phyloP scores from a whole-genome alignment of 78 protist species.

The Guillardia theta region DNA sequence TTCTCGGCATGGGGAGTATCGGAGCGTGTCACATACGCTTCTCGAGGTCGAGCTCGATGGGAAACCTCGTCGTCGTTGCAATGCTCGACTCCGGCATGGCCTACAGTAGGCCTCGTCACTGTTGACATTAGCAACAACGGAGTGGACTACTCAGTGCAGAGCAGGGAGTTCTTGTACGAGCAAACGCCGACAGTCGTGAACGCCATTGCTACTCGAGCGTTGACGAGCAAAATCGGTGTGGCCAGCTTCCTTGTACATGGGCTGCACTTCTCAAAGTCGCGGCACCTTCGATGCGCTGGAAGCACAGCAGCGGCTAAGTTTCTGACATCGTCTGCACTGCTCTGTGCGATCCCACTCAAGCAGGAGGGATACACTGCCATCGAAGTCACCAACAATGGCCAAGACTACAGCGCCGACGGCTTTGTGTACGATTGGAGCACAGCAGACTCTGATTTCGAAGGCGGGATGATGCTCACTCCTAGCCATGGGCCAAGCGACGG shows the following conservation, averaged over 20 bases:
- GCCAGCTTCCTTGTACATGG: too few species aligned
- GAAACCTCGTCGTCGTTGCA: not conserved
- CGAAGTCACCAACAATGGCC: not conserved
- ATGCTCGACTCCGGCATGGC: not conserved
- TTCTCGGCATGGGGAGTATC: too few species aligned
- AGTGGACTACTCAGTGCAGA: not conserved
- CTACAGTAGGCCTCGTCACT: not conserved
- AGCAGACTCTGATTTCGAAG: not conserved
- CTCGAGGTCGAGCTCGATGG: not conserved
- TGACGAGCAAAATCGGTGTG: too few species aligned
- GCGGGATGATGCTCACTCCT: not conserved
- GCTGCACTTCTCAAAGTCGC: too few species aligned
- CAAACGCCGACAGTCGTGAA: not conserved
- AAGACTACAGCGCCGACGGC: not conserved
- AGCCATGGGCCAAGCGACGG: not conserved
- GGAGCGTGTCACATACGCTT: too few species aligned
- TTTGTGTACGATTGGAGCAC: not conserved
- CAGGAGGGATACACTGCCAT: not conserved
- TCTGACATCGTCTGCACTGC: too few species aligned
- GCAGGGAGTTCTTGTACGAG: not conserved
- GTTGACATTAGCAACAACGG: not conserved
- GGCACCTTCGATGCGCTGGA: too few species aligned
- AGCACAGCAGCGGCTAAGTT: too few species aligned
- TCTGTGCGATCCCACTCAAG: too few species aligned
- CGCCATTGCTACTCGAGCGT: too few species aligned